Evolutionary conservation across 2,329 filamentous ascomycete genomes (phyloP).

Genomic region (Lomentospora prolificans): DNA sequence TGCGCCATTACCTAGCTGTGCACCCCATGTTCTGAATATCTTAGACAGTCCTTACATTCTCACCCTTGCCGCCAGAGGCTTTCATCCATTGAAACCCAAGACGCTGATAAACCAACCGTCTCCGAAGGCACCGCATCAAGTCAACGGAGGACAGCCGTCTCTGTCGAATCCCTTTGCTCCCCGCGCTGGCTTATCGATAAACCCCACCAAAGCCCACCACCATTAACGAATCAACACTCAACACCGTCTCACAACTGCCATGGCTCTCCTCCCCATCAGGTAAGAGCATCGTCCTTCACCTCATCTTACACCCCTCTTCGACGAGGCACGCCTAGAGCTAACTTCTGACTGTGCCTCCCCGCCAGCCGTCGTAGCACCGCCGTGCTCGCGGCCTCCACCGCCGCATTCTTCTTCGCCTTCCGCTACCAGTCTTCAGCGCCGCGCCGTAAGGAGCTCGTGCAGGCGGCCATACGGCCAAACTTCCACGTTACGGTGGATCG

Average conservation of each 20-base stretch:
- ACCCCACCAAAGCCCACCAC: not conserved
- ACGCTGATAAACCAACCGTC: too few species aligned
- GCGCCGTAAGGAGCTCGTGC: conserved; percentile 31
- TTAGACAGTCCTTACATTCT: too few species aligned
- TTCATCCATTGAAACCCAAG: too few species aligned
- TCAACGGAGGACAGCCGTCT: too few species aligned
- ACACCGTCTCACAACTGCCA: not conserved
- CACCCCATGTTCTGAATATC: too few species aligned
- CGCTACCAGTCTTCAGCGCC: conserved; percentile 21
- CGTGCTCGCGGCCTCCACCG: not conserved
- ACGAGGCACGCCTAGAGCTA: not conserved
- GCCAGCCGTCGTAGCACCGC: conserved; percentile 22
- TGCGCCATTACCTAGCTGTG: too few species aligned
- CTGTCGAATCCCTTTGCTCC: too few species aligned
- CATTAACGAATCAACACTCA: too few species aligned
- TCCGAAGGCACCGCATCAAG: too few species aligned
- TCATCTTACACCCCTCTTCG: not conserved
- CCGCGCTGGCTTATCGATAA: not conserved
- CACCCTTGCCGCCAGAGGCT: too few species aligned
- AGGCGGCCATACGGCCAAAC: conserved; percentile 21
- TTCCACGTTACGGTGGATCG: conserved; percentile 42
- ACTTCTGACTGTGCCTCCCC: conserved; percentile 11
- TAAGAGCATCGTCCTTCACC: not conserved
- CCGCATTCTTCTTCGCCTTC: conserved; percentile 18
- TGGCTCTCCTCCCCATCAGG: not conserved